phyloP scores from a whole-genome alignment of 2,329 filamentous ascomycete species.

The Xylaria sp. region DNA sequence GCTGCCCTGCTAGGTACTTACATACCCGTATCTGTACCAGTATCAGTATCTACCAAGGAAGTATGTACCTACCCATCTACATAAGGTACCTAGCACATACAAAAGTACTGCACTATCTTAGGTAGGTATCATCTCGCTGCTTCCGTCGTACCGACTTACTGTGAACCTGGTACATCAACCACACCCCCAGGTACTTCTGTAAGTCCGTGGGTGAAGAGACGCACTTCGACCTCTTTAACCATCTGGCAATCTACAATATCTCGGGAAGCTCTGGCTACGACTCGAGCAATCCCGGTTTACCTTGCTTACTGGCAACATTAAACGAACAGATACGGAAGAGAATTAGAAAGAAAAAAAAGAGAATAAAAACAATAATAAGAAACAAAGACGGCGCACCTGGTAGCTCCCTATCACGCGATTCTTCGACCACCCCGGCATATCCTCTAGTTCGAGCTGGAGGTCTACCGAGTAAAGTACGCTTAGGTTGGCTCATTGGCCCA shows the following conservation, averaged over 20 bases:
- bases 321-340: no score
- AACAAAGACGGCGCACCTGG: background rate
- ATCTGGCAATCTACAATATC: background rate
- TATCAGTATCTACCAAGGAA: no score
- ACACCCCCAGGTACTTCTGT: no score
- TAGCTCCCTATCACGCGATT: background rate
- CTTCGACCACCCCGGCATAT: constrained; percentile 17
- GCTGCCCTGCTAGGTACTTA: no score
- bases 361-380: background rate
- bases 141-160: background rate
- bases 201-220: background rate
- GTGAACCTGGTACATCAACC: background rate
- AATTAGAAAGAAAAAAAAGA: background rate
- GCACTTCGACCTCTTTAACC: background rate
- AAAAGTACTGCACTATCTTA: no score
- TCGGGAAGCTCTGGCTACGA: background rate
- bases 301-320: background rate
- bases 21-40: no score
- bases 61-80: background rate
- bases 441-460: constrained; percentile 26
- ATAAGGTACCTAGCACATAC: no score
- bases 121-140: constrained; percentile 5
- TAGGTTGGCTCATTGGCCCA: constrained; percentile 23
- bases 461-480: constrained; percentile 19
- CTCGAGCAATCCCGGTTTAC: background rate